Conservation (phyloP, 2,329 filamentous ascomycete genomes). For the Talaromyces amestolkiae region DNA sequence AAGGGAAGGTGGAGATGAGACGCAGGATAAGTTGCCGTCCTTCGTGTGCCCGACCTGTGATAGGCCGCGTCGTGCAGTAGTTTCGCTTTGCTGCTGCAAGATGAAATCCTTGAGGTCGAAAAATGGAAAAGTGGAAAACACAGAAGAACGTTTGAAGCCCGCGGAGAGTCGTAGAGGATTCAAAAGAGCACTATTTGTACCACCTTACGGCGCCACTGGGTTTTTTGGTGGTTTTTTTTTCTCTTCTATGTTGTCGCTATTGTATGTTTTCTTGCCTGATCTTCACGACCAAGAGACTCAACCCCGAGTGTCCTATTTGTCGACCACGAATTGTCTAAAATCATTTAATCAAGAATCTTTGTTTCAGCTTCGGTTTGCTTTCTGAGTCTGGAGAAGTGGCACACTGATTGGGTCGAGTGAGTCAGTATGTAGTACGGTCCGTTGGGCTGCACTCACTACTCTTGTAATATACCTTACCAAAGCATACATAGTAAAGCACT, state of each 20-base stretch:
- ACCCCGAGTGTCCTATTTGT: neutral
- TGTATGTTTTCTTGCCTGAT: neutral
- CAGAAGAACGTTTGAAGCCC: slow-evolving; percentile 6
- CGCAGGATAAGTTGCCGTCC: slow-evolving; percentile 16
- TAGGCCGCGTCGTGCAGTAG: slow-evolving; percentile 18
- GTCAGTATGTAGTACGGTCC: neutral
- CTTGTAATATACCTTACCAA: slow-evolving; percentile 3
- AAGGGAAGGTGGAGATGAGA: slow-evolving; percentile 8
- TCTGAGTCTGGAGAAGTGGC: neutral
- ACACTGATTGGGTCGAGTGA: neutral
- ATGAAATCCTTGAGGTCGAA: slow-evolving; percentile 3
- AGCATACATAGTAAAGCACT: neutral
- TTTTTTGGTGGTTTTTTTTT: neutral
- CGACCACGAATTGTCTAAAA: neutral
- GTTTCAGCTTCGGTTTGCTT: neutral
- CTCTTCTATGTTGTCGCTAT: no score
- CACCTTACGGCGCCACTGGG: neutral
- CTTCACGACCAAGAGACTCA: neutral
- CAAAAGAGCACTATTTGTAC: slow-evolving; percentile 5
- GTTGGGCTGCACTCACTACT: slow-evolving; percentile 3
- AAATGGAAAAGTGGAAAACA: neutral
- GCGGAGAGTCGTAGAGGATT: neutral
- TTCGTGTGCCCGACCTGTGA: slow-evolving; percentile 10
- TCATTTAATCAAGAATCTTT: neutral
- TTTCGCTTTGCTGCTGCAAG: slow-evolving; percentile 10